Evolutionary conservation across 192 early-diverging fungal genomes (phyloP).

Genomic region (Funneliformis geosporum): DNA sequence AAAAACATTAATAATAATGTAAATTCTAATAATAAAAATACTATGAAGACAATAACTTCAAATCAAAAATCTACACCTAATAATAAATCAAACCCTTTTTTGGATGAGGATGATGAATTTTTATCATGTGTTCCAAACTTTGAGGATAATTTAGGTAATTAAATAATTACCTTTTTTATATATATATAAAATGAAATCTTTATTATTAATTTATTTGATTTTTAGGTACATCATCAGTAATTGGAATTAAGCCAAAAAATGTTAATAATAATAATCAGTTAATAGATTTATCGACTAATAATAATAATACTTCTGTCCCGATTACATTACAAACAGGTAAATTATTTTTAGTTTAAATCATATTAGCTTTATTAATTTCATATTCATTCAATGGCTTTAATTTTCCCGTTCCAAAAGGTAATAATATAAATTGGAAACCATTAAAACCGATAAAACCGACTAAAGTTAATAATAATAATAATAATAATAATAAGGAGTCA

Average conservation of each 20-base stretch:
- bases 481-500: no score
- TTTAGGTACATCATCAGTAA: not conserved
- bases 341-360: not conserved
- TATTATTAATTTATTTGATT: not conserved
- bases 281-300: not conserved
- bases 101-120: conserved; percentile 13
- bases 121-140: not conserved
- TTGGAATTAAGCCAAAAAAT: not conserved
- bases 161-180: not conserved
- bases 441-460: not conserved
- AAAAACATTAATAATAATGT: not conserved
- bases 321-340: not conserved
- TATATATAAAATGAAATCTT: not conserved
- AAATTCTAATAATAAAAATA: not conserved
- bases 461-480: not conserved
- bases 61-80: not conserved
- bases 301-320: not conserved
- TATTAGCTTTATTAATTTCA: not conserved
- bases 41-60: not conserved
- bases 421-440: not conserved
- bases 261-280: not conserved
- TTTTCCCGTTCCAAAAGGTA: not conserved
- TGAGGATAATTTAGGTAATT: not conserved
- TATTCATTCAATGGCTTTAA: not conserved
- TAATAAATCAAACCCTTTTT: conserved; percentile 4